Percentiles rank a stretch among this genome's conserved stretches.
Conservation (phyloP, 306 rosid species). For the Glycine latifolia region DNA sequence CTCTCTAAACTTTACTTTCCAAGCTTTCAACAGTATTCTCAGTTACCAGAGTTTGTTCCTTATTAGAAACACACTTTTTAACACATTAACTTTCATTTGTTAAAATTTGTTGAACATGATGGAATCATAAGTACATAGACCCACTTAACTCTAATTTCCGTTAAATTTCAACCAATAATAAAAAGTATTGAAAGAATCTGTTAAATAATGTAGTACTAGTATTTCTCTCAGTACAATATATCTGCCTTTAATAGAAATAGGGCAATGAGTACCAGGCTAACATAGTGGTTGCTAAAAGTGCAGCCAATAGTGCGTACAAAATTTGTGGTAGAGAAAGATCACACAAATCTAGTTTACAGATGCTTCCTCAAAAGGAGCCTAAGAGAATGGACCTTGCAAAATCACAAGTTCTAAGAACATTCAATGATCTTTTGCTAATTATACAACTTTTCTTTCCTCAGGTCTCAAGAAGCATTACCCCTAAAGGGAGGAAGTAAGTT, state of each 20-base stretch:
- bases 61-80: background rate
- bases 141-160: no score
- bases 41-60: background rate
- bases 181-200: background rate
- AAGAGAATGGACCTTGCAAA: constrained; percentile 14
- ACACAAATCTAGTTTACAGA: constrained; percentile 36
- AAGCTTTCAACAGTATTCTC: constrained; percentile 19
- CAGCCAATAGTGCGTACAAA: background rate
- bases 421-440: background rate
- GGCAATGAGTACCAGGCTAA: no score
- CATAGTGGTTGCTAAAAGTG: background rate
- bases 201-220: background rate
- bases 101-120: no score
- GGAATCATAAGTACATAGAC: no score
- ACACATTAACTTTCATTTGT: background rate
- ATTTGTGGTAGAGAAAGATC: constrained; percentile 2
- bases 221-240: background rate
- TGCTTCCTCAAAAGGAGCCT: background rate
- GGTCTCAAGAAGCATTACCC: background rate
- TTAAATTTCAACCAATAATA: no score
- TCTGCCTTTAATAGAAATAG: constrained; percentile 12
- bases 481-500: constrained; percentile 8
- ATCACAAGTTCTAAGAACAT: constrained; percentile 16
- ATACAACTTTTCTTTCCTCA: background rate
- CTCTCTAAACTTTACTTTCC: background rate